These are phyloP conservation scores for Diplodia sapinea DNA, from an alignment of 2,329 filamentous ascomycete genomes.

Conservation along the genomic window DNA sequence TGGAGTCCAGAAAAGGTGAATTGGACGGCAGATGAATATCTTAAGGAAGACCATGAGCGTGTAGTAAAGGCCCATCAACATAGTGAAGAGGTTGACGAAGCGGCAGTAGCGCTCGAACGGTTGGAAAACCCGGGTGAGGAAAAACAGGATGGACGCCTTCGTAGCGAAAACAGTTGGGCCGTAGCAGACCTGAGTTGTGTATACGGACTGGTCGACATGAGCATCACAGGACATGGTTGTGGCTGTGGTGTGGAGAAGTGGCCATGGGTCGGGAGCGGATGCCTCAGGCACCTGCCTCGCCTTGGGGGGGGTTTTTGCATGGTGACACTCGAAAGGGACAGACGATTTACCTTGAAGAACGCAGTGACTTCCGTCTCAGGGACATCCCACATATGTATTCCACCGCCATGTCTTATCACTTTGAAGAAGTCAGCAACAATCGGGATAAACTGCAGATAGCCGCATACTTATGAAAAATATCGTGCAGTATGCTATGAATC, in stretches of 20 bases:
- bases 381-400: constrained; percentile 41
- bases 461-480: constrained; percentile 14
- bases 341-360: constrained; percentile 39
- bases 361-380: constrained; percentile 31
- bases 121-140: constrained; percentile 48
- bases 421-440: constrained; percentile 36
- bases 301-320: neutral
- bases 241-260: too few species aligned
- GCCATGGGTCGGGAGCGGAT: too few species aligned
- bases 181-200: constrained; percentile 49
- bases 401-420: constrained; percentile 47
- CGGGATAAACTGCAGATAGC: neutral
- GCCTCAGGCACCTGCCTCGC: too few species aligned
- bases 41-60: constrained; percentile 46
- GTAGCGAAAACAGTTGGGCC: constrained; percentile 49
- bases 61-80: constrained; percentile 46
- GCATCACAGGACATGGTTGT: neutral
- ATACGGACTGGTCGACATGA: constrained; percentile 39
- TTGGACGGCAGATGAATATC: constrained; percentile 47
- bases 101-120: constrained; percentile 44
- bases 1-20: constrained; percentile 46
- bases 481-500: constrained; percentile 44
- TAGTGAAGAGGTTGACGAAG: constrained; percentile 47
- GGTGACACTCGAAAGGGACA: constrained; percentile 8
- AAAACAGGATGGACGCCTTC: constrained; percentile 48